These are phyloP conservation scores for Lophium mytilinum DNA, from an alignment of 495 filamentous ascomycete species.

Conservation along the genomic window DNA sequence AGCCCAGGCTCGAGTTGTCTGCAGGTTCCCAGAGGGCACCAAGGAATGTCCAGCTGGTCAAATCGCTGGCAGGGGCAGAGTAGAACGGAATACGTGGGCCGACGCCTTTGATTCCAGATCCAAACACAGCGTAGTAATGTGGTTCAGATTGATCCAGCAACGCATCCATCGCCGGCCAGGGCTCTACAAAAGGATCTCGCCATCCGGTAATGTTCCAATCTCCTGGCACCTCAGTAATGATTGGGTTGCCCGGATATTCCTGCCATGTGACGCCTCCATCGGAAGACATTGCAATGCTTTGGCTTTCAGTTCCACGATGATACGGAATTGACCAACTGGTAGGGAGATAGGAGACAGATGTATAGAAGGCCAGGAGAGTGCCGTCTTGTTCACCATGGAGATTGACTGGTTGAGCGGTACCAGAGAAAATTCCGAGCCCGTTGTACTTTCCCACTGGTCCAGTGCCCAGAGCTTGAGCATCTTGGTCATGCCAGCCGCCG, in stretches of 20 bases:
- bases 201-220: slow-evolving; percentile 45
- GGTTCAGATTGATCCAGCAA: slow-evolving; percentile 29
- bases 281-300: slow-evolving; percentile 41
- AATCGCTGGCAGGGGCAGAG: slow-evolving; percentile 38
- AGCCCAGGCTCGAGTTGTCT: slow-evolving; percentile 32
- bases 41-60: slow-evolving; percentile 45
- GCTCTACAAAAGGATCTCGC: slow-evolving; percentile 46
- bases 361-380: slow-evolving; percentile 43
- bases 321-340: slow-evolving; percentile 45
- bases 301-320: slow-evolving; percentile 41
- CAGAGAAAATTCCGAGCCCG: slow-evolving; percentile 45
- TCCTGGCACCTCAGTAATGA: slow-evolving; percentile 40
- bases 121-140: slow-evolving; percentile 45
- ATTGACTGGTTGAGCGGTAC: slow-evolving; percentile 41
- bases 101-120: slow-evolving; percentile 42
- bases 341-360: slow-evolving; percentile 44
- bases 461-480: slow-evolving; percentile 29
- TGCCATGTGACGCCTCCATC: slow-evolving; percentile 46
- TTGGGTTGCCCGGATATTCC: slow-evolving; percentile 42
- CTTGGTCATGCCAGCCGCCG: slow-evolving; percentile 31
- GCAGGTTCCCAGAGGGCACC: slow-evolving; percentile 41
- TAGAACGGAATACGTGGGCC: slow-evolving; percentile 47
- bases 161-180: slow-evolving; percentile 38
- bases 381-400: slow-evolving; percentile 37
- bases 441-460: slow-evolving; percentile 37